Base-by-base conservation (phyloP, 352 stramenopile species). In the Thraustochytrium sp. region DNA sequence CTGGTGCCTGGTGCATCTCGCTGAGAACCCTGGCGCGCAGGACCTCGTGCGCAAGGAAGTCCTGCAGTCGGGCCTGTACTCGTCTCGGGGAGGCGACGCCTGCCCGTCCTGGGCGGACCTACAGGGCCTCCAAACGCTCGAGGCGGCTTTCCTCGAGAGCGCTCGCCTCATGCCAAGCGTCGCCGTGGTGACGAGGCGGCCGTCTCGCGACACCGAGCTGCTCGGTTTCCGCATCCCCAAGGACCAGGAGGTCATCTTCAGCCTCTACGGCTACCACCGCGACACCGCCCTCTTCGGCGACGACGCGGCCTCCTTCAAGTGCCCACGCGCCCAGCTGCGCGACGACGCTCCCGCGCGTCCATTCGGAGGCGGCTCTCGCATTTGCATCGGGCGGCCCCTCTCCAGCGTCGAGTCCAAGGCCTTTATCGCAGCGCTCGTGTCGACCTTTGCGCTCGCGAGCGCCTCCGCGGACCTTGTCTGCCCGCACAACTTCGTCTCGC, bases 1-100 rank as follows among this genome's bases (percentile, higher is more conserved):
- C 9, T 82, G 65, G 65, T 46, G 42, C 42, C 34, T 77, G 13
- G 64, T 77, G 68, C 65, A 62, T 23, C 65, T 77, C 18, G 65
- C 65, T 23, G 65, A 77, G 46, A 55, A 77, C 37, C 65, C 65
- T 1, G 42, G 34, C 65, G 65, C 64, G 18, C 65, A 77, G 31
- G 49, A 77, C 31, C 40, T 23, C 8, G 46, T 77, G 9, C 65
- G 65, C 11, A 44, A 37, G 18, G 42, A 77, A 34, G 40, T 77
- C 40, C 31, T 23, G 8, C 11, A 77, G n/a, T 62, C 59, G 21
- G 59, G 13, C 13, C 59, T 72, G 13, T 72, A 31, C 46, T 13
- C 51, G 61, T 1, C 61, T 16, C 18, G 36, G 16, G 9, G 16
- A 11, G 21, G 61, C 36, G 40, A 55, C 18, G 40, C 23, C 29